Percentiles rank a stretch among this genome's conserved stretches.
phyloP scores from a whole-genome alignment of 768 basidiomycete species.

The Trametes maxima region DNA sequence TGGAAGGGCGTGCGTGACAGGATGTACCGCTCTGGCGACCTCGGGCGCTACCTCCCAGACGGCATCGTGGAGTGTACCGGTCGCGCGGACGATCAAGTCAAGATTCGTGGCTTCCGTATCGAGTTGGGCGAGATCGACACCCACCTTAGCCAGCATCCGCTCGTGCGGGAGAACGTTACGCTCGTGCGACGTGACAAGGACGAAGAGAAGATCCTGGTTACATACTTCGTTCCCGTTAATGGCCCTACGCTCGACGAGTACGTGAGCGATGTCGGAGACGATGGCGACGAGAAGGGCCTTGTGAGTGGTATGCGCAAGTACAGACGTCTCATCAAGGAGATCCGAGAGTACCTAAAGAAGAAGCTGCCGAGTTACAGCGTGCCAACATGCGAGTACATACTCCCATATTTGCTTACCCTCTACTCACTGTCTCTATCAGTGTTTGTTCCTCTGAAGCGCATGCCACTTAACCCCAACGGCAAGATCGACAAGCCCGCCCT shows the following conservation, averaged over 20 bases:
- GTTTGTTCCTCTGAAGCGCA: slow-evolving; percentile 90
- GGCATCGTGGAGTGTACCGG: slow-evolving; percentile 97
- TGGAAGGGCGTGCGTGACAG: slow-evolving; percentile 97
- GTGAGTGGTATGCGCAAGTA: slow-evolving; percentile 83
- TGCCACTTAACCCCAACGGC: slow-evolving; percentile 98
- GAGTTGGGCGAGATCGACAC: slow-evolving; percentile 98
- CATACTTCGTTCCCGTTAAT: slow-evolving; percentile 92
- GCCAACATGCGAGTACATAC: slow-evolving; percentile 67
- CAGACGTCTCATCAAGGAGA: slow-evolving; percentile 86
- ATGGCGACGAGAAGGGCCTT: slow-evolving; percentile 58
- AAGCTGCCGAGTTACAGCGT: slow-evolving; percentile 95
- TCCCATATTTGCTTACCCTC: background rate
- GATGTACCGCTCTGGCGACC: slow-evolving; percentile 97
- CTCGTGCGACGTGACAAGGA: slow-evolving; percentile 96
- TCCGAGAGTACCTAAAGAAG: slow-evolving; percentile 94
- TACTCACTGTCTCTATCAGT: slow-evolving; percentile 48
- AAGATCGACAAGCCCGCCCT: slow-evolving; percentile 98
- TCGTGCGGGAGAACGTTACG: slow-evolving; percentile 97
- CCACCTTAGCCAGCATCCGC: slow-evolving; percentile 88
- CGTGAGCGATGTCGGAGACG: slow-evolving; percentile 62
- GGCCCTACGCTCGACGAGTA: slow-evolving; percentile 66
- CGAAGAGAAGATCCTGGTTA: slow-evolving; percentile 97
- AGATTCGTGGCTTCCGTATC: slow-evolving; percentile 98
- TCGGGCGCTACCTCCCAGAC: slow-evolving; percentile 90
- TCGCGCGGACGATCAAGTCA: slow-evolving; percentile 97